Conservation (phyloP, 495 filamentous ascomycete genomes). For the Neurospora hispaniola region DNA sequence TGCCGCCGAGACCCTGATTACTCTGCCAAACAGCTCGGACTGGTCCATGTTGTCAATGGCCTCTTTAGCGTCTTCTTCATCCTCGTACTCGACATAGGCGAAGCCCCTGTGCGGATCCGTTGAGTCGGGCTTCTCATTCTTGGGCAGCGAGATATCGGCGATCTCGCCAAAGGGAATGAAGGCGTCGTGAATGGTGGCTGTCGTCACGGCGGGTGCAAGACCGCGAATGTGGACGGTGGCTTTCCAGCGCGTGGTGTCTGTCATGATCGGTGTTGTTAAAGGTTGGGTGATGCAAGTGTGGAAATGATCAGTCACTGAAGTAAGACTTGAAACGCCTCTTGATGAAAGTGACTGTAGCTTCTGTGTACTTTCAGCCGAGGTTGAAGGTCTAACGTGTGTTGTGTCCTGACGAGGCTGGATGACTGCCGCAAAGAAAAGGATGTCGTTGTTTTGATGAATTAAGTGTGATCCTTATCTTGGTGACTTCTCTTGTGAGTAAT, state of each 20-base stretch:
- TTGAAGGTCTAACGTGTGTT: neutral
- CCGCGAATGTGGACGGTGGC: conserved; percentile 86
- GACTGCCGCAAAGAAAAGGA: neutral
- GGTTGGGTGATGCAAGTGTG: neutral
- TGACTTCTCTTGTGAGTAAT: neutral
- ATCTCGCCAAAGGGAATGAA: conserved; percentile 97
- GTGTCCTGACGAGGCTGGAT: neutral
- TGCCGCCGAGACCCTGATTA: conserved; percentile 82
- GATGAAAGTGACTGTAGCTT: neutral
- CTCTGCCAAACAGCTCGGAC: conserved; percentile 84
- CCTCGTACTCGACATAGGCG: conserved; percentile 92
- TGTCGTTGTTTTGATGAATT: neutral
- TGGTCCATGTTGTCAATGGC: conserved; percentile 99
- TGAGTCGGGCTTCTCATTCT: conserved; percentile 59
- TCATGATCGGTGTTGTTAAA: conserved; percentile 43
- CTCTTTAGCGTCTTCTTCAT: conserved; percentile 76
- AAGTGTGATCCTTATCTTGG: neutral
- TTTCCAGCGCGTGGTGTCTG: conserved; percentile 74
- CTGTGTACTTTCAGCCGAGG: neutral
- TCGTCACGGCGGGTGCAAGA: conserved; percentile 67
- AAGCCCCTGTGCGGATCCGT: conserved; percentile 81
- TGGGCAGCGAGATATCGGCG: conserved; percentile 77
- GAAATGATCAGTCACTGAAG: neutral
- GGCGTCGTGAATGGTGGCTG: conserved; percentile 66
- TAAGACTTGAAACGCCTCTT: neutral